Evolutionary conservation across 805 yeast genomes (phyloP), one percentile per base, ranked within the genome.

Genomic region (Cyberlindnera subsufficiens): DNA sequence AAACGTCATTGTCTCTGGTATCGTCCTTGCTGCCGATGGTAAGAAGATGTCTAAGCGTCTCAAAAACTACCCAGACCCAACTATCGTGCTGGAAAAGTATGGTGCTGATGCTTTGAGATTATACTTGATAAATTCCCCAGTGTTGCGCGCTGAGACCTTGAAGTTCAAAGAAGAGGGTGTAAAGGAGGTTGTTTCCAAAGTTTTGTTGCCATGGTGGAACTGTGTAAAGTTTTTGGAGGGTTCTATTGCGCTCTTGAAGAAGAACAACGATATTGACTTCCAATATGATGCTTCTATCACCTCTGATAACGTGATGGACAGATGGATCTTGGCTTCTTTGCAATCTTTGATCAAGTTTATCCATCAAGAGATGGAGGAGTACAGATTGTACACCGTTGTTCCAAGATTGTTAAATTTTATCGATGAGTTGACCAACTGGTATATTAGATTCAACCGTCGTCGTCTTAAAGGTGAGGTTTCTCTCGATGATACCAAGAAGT

Each of bases 91-190:
- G 61, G 76, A 86, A 52, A 82, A 80, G 62, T 90, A 87, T 60
- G 99, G 99, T 74, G 96, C 99, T 36, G 99, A 93, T 72, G 96
- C 99, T 25, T 74, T 93, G 60, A 84, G 99, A 68, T 74, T 93
- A 60, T 93, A 93, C 64, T 77, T 93, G 69, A 93, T 93, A 69
- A 93, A 91, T 69, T 93, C 99, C 4, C 99, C 99, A 15, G 97
- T 95, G 7, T 75, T 93, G 62, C 85, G 93, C 58, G 99, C 98
- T 37, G 99, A 93, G 71, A 81, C 96, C 40, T 77, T 93, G 75
- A 86, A 89, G 62, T 93, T 93, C 75, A 90, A 89, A 68, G 99
- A 93, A 70, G 98, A 91, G 63, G 99, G 99, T 71, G 99, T 93
- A 34, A 88, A 89, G 60, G 99, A 93, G 68, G 96, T 93, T 61